A percentile compares a stretch with the other conserved stretches of the same genome.
Evolutionary conservation across 495 filamentous ascomycete species (phyloP).

Genomic region (Polyplosphaeria fusca): DNA sequence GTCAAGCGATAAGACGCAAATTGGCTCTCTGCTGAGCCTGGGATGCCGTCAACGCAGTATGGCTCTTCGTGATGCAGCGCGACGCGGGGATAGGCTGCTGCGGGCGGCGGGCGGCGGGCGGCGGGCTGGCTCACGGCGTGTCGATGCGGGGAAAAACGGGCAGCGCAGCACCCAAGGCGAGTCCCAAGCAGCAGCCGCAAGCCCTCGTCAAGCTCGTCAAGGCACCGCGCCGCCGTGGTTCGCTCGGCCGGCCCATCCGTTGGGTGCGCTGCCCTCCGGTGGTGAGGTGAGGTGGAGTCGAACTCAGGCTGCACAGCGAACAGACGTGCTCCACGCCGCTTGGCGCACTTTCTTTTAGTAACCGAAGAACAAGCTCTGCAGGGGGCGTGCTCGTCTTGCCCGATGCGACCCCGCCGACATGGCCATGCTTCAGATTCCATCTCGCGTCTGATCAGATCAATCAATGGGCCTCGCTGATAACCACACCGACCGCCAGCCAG

Average conservation of each 20-base stretch:
- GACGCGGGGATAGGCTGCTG: conserved; percentile 11
- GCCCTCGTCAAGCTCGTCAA: no score
- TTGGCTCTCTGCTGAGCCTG: neutral
- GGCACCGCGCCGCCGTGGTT: no score
- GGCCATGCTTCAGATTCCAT: no score
- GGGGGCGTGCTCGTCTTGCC: no score
- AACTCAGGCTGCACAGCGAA: neutral
- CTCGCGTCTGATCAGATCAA: no score
- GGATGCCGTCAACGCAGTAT: neutral
- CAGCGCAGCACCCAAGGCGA: neutral
- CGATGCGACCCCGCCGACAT: no score
- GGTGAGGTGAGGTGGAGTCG: neutral
- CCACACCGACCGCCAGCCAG: no score
- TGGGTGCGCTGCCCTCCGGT: neutral
- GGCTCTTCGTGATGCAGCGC: conserved; percentile 6
- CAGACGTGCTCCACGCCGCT: neutral
- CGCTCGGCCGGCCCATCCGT: no score
- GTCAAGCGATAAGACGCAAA: conserved; percentile 1
- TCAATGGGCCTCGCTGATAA: no score
- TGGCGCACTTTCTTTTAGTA: conserved; percentile 15
- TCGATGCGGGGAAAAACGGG: conserved; percentile 13
- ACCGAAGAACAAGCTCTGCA: conserved; percentile 20
- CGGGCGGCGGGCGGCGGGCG: no score
- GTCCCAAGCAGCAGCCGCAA: neutral
- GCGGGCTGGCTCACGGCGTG: neutral